Evolutionary conservation across 768 basidiomycete species (phyloP), one percentile per base, ranked within the genome.

Genomic region (Mycena epipterygia): DNA sequence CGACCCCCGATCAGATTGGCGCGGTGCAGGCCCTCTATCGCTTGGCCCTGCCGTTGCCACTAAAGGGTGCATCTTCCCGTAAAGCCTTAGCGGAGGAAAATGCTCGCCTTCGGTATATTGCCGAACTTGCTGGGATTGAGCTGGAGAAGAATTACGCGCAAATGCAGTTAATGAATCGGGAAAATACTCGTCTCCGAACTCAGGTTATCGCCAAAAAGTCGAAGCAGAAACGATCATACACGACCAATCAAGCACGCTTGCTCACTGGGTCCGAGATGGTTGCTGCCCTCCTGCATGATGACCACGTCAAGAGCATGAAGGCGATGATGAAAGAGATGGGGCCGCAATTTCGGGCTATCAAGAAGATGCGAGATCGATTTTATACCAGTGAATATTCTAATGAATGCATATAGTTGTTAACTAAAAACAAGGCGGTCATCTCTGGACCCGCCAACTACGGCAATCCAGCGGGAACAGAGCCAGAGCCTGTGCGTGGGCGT

Each of bases 101-200:
- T 46, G 63, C 27, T 6, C 21, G 30, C 3, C 39, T 64, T 46
- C 63, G 63, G 1, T 11, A 35, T 5, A 42, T 64, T 35, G 39
- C 41, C 1, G 11, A 16, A 5, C n/a, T 7, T 6, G 63, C 52
- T 21, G 63, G 63, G 2, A 30, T 64, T 13, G 29, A 55, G 51
- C 61, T 63, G 33, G 61, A 63, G 49, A 52, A 41, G 21, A 63
- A 42, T 17, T 23, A 63, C 27, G 60, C 46, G 14, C 60, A 62
- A 13, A 62, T 39, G 35, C 0, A 9, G 11, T 25, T 62, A 17
- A 62, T 62, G 60, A 29, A 62, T 23, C 12, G n/a, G 30, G 60
- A 62, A 9, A 49, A 51, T 23, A 19, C 32, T 1, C 46, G 48
- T 12, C 46, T 62, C 6, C 60, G 60, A 25, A 19, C 2, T 12